Conservation (phyloP, 805 yeast species). For the Wickerhamomyces pijperi region DNA sequence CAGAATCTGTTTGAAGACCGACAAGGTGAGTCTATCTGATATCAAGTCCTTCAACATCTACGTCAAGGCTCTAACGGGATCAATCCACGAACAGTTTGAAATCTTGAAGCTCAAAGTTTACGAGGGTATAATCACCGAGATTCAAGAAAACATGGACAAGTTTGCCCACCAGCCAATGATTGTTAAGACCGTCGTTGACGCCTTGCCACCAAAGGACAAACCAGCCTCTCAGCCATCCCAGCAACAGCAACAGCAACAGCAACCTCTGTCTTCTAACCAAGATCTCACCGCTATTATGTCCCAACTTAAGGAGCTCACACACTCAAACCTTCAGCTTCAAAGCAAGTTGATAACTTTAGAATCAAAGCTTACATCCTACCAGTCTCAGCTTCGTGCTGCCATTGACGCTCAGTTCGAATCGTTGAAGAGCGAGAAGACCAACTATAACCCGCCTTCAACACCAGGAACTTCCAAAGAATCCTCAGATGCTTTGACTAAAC, state of each 20-base stretch:
- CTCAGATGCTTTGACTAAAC: neutral
- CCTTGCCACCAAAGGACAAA: neutral
- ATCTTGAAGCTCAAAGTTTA: slow-evolving; percentile 47
- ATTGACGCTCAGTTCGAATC: neutral
- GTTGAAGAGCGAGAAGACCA: neutral
- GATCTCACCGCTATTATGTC: too few relatives aligned
- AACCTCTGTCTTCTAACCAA: too few relatives aligned
- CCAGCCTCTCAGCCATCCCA: neutral
- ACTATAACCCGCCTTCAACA: neutral
- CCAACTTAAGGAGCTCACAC: too few relatives aligned
- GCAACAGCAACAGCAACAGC: too few relatives aligned
- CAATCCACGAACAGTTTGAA: slow-evolving; percentile 53
- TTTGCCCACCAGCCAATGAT: slow-evolving; percentile 34
- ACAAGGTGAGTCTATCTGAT: slow-evolving; percentile 34
- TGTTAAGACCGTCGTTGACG: slow-evolving; percentile 25
- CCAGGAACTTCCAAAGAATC: neutral
- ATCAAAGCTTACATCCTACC: too few relatives aligned
- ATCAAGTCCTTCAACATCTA: slow-evolving; percentile 19
- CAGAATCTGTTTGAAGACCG: slow-evolving; percentile 57
- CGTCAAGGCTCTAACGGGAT: slow-evolving; percentile 44
- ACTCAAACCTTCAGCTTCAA: too few relatives aligned
- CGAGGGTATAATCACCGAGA: slow-evolving; percentile 40
- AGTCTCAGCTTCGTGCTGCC: too few relatives aligned
- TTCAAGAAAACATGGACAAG: slow-evolving; percentile 45
- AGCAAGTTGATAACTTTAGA: too few relatives aligned